Evolutionary conservation across 2,329 filamentous ascomycete genomes (phyloP).

Genomic region (Cladorrhinum sp.): DNA sequence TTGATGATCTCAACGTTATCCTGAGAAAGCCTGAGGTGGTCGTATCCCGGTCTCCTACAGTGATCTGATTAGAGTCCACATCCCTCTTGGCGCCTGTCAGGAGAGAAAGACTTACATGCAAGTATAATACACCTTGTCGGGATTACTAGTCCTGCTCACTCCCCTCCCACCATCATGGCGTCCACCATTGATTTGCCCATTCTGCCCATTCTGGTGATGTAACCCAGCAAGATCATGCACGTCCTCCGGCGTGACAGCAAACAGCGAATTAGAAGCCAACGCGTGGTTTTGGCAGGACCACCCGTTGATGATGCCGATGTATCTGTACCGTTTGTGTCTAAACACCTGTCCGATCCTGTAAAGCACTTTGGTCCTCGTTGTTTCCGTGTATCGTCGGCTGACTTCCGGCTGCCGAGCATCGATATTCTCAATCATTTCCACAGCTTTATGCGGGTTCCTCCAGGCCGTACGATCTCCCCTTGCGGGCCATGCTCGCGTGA

Average conservation of each 20-base stretch:
- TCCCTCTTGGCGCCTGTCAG: too few relatives aligned
- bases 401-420: constrained; percentile 41
- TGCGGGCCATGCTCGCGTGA: constrained; percentile 33
- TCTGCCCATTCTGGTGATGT: constrained; percentile 41
- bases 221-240: neutral
- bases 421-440: constrained; percentile 42
- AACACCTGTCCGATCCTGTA: constrained; percentile 82
- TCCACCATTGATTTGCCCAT: constrained; percentile 14
- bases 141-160: neutral
- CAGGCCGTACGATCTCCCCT: constrained; percentile 29
- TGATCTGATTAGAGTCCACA: constrained; percentile 24
- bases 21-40: constrained; percentile 70
- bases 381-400: constrained; percentile 35
- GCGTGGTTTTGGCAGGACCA: constrained; percentile 48
- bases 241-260: neutral
- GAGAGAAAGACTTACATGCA: constrained; percentile 65
- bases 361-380: constrained; percentile 43
- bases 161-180: neutral
- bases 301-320: constrained; percentile 80
- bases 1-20: constrained; percentile 71
- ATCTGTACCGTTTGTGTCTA: constrained; percentile 74
- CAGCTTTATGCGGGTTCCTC: constrained; percentile 37
- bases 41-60: constrained; percentile 54
- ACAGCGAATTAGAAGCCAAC: neutral
- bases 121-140: constrained; percentile 71